These are phyloP conservation scores for Diaporthe amygdali DNA, from an alignment of 2,329 filamentous ascomycete genomes.

Conservation along the genomic window DNA sequence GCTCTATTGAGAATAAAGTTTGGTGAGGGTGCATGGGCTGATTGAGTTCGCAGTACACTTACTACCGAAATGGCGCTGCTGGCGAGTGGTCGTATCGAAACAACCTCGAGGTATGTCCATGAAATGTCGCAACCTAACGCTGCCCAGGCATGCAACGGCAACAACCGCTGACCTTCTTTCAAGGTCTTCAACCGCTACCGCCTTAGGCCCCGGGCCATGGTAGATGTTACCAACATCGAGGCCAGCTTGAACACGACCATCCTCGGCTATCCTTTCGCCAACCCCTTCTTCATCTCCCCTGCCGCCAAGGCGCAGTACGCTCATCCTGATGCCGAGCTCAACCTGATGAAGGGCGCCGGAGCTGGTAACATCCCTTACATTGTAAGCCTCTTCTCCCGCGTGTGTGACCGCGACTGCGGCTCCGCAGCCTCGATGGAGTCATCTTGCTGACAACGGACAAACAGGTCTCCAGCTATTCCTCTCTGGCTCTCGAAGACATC, in stretches of 20 bases:
- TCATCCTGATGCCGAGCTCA: slow-evolving; percentile 52
- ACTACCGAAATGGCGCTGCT: slow-evolving; percentile 60
- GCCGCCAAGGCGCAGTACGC: slow-evolving; percentile 50
- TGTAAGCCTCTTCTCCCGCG: slow-evolving; percentile 27
- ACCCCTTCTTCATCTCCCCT: slow-evolving; percentile 61
- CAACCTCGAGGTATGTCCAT: slow-evolving; percentile 50
- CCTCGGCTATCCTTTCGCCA: slow-evolving; percentile 57
- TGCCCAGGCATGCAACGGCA: neutral
- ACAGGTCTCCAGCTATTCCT: slow-evolving; percentile 40
- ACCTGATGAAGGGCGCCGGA: slow-evolving; percentile 54
- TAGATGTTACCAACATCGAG: slow-evolving; percentile 53
- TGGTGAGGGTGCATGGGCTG: neutral
- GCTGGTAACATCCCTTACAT: slow-evolving; percentile 57
- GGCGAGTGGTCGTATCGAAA: slow-evolving; percentile 63
- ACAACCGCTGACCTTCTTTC: neutral
- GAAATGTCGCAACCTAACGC: neutral
- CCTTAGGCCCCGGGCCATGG: slow-evolving; percentile 53
- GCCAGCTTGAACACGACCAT: slow-evolving; percentile 50
- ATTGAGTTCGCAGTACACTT: slow-evolving; percentile 47
- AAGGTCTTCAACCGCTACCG: slow-evolving; percentile 51
- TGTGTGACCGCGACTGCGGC: neutral
- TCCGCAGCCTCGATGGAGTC: neutral
- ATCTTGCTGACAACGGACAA: neutral
- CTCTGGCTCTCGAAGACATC: slow-evolving; percentile 43
- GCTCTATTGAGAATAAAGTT: neutral